Evolutionary conservation across 225 moss, liverwort and hornwort genomes (phyloP).

Genomic region (Neckera pumila): DNA sequence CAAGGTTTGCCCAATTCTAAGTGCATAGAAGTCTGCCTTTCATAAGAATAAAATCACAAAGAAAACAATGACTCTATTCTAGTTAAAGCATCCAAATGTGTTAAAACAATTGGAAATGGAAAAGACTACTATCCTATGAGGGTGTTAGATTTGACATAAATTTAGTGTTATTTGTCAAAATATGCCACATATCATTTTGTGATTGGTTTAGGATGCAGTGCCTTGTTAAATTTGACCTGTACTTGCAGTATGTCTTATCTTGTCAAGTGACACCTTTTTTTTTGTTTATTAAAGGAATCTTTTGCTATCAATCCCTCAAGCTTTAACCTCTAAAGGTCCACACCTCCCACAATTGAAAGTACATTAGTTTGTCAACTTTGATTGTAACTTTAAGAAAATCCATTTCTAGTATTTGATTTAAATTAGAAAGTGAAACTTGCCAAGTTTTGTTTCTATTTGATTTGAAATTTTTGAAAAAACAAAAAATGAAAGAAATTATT

Average conservation of each 20-base stretch:
- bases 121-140: accelerated
- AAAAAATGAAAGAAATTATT: neutral
- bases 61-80: neutral
- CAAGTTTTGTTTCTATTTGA: neutral
- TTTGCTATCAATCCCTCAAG: neutral
- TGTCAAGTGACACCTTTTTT: neutral
- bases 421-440: neutral
- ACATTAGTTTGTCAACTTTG: accelerated
- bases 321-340: neutral
- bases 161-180: neutral
- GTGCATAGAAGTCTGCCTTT: too few species aligned
- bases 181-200: accelerated
- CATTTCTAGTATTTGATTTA: neutral
- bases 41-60: too few species aligned
- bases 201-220: accelerated
- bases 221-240: neutral
- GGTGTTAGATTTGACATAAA: accelerated
- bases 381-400: neutral
- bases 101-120: neutral
- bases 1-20: too few species aligned
- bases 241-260: accelerated
- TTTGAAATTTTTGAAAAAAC: neutral
- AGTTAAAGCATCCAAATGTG: neutral
- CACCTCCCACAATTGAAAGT: accelerated
- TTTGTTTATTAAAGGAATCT: neutral